Conservation (phyloP, 169 alveolate species). For the Cryptosporidium ubiquitum region DNA sequence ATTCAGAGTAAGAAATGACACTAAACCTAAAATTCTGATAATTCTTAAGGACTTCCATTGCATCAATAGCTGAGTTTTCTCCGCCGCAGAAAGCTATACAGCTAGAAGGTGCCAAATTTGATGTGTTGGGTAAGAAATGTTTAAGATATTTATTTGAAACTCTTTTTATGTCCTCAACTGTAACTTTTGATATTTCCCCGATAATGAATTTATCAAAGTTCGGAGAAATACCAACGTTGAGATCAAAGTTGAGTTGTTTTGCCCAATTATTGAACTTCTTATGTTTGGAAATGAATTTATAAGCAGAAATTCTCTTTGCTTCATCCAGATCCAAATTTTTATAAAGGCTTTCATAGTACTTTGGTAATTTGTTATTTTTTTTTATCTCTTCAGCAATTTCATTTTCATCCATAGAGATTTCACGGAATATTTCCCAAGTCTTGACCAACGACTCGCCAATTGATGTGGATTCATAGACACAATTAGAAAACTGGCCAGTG, state of each 20-base stretch:
- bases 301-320: slow-evolving; percentile 55
- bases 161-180: slow-evolving; percentile 53
- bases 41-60: neutral
- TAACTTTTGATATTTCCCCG: slow-evolving; percentile 20
- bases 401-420: slow-evolving; percentile 25
- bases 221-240: slow-evolving; percentile 43
- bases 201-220: slow-evolving; percentile 42
- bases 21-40: neutral
- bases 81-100: slow-evolving; percentile 53
- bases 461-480: slow-evolving; percentile 67
- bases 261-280: slow-evolving; percentile 46
- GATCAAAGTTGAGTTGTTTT: slow-evolving; percentile 46
- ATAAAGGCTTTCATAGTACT: slow-evolving; percentile 32
- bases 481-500: slow-evolving; percentile 56
- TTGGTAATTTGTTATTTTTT: neutral
- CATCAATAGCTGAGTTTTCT: neutral
- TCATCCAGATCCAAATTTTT: slow-evolving; percentile 22
- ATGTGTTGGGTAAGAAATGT: slow-evolving; percentile 10
- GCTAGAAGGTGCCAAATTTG: neutral
- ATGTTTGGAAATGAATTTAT: slow-evolving; percentile 36
- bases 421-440: slow-evolving; percentile 64
- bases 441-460: slow-evolving; percentile 35
- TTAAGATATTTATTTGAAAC: slow-evolving; percentile 45
- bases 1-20: slow-evolving; percentile 12
- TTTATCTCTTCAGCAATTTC: slow-evolving; percentile 1